Base-by-base conservation (phyloP, 139 green algal genomes). In the Chlamydomonas sp. region DNA sequence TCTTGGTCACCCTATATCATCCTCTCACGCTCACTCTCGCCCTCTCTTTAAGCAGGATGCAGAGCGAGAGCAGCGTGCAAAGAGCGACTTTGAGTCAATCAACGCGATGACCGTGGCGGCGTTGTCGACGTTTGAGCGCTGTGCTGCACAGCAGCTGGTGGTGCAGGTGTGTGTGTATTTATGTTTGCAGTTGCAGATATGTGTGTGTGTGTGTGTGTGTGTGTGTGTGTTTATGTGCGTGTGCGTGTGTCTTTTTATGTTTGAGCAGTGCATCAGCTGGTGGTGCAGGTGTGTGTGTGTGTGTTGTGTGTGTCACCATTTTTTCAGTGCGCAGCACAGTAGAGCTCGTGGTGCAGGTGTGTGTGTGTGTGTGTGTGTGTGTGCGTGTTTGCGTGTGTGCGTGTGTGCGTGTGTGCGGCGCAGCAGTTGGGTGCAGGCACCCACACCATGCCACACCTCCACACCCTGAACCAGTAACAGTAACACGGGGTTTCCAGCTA, bases 81-180 rank as follows among this genome's bases (percentile, higher is more conserved):
- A 68, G 60, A 34, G 10, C 13, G 34, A 68, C 34, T 28, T 47
- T 20, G 60, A 68, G 34, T 28, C 60, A 26, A 28, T 68, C 10
- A 68, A 68, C 10, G 60, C 60, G 13, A 47, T 47, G 31, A 68
- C 60, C 26, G 60, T 68, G 6, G 60, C 34, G 6, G 60, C 60
- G 8, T 30, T 68, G 22, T 38, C 22, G 31, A 68, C 60, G 13
- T 47, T 68, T 49, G 60, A 68, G 31, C 39, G 10, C 8, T 68
- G 39, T 30, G 39, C 60, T 20, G 48, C 13, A 20, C 60, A 68
- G 60, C 39, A 47, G 31, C 60, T 68, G 31, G 34, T 68, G 13
- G 60, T 68, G 60, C 60, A 68, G 60, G 60, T 68, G 31, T 34
- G 34, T 65, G n/a, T 35, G 57, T 22, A 57, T 16, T 57, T 28